Evolutionary conservation across 176 grass and related monocot species (phyloP).

Genomic region (Ampelocalamus luodianensis): DNA sequence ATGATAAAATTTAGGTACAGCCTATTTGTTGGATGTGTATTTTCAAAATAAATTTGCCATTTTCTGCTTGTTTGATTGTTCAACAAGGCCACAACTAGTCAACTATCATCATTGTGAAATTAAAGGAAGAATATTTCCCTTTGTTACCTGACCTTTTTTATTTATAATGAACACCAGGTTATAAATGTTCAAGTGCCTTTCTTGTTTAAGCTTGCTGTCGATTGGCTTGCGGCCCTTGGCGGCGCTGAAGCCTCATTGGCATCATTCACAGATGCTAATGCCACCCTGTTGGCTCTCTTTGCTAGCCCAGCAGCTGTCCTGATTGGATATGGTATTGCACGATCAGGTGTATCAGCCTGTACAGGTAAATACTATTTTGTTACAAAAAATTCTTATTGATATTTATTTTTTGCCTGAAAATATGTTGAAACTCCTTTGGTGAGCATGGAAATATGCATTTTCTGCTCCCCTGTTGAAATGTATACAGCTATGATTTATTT

Average conservation of each 20-base stretch:
- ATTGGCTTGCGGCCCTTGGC: conserved; percentile 86
- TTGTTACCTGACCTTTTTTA: conserved; percentile 43
- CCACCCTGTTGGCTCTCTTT: conserved; percentile 95
- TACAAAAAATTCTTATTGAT: not conserved
- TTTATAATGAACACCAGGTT: conserved; percentile 72
- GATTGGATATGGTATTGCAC: conserved; percentile 97
- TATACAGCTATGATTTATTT: conserved; percentile 27
- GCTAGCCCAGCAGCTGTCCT: conserved; percentile 95
- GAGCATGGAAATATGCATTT: conserved; percentile 26
- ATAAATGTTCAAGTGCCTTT: conserved; percentile 99
- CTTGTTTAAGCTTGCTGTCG: conserved; percentile 95
- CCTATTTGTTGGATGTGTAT: not conserved
- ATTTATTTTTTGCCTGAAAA: conserved; percentile 3
- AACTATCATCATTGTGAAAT: conserved; percentile 21
- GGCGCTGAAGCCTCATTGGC: conserved; percentile 72
- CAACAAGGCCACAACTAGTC: conserved; percentile 10
- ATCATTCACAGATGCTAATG: conserved; percentile 90
- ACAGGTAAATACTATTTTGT: conserved; percentile 63
- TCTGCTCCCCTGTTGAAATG: conserved; percentile 10
- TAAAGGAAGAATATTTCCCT: conserved; percentile 12
- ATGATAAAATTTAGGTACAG: conserved; percentile 21
- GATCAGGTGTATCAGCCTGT: conserved; percentile 84
- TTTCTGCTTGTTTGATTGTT: conserved; percentile 30
- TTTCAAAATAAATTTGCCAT: conserved; percentile 2
- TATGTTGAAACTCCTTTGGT: conserved; percentile 16